phyloP scores from a whole-genome alignment of 768 basidiomycete species.

The Leccinum disarticulatum region DNA sequence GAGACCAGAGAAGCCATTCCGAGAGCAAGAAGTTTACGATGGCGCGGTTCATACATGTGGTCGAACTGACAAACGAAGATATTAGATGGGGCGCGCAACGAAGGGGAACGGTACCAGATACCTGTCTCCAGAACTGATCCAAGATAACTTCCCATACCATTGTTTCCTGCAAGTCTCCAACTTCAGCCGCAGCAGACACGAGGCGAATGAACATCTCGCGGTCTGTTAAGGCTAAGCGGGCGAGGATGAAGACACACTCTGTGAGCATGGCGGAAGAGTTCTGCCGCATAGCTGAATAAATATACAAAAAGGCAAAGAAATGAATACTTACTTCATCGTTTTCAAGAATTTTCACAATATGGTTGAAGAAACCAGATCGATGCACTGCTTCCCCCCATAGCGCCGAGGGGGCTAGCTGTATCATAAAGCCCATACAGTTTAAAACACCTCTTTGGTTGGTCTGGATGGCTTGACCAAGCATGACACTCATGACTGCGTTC shows the following conservation, averaged over 20 bases:
- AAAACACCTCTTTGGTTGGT: slow-evolving; percentile 65
- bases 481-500: slow-evolving; percentile 49
- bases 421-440: slow-evolving; percentile 54
- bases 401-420: slow-evolving; percentile 60
- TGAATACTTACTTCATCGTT: slow-evolving; percentile 60
- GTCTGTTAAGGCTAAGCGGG: slow-evolving; percentile 71
- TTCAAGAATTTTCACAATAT: slow-evolving; percentile 56
- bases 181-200: slow-evolving; percentile 58
- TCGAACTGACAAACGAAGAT: slow-evolving; percentile 61
- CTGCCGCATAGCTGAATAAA: slow-evolving; percentile 22
- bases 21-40: slow-evolving; percentile 83
- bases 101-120: slow-evolving; percentile 33
- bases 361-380: slow-evolving; percentile 67
- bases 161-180: slow-evolving; percentile 47
- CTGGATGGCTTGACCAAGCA: slow-evolving; percentile 47
- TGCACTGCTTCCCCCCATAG: slow-evolving; percentile 78
- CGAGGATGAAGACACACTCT: slow-evolving; percentile 71
- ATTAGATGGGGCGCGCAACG: background rate
- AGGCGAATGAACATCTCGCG: slow-evolving; percentile 68
- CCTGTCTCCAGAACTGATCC: slow-evolving; percentile 83
- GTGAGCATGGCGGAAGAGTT: slow-evolving; percentile 44
- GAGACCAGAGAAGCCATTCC: slow-evolving; percentile 76
- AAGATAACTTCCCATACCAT: slow-evolving; percentile 65
- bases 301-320: slow-evolving; percentile 1
- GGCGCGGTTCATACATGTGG: slow-evolving; percentile 82